Base-by-base conservation (phyloP, 23 red algal species). In the Agarophyton chilense region DNA sequence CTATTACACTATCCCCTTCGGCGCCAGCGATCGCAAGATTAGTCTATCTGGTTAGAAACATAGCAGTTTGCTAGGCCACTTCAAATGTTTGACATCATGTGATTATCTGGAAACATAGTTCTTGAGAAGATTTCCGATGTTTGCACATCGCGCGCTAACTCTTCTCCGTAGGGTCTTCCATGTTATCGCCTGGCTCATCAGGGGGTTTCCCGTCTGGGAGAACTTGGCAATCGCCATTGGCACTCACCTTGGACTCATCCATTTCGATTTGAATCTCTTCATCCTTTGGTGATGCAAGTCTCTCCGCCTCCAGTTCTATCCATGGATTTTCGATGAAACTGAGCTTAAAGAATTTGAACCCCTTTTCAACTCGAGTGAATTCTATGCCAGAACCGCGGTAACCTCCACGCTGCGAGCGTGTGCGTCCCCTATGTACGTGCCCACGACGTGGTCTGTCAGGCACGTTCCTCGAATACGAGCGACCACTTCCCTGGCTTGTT, bases 251-350 rank as follows among this genome's bases (percentile, higher is more conserved):
- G 26, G 42, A 43, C 4, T 53, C 62, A 50, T 54, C 43, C 33
- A 66, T 60, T 38, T 86, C 43, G 2, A 53, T 40, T 12, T 68
- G n/a, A 18, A 84, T 67, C 82, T 49, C 60, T 54, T 86, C 82
- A 28, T 71, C 64, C 17, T 55, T 24, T 31, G 26, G 41, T 39
- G 64, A 38, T 21, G 61, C 64, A 10, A 47, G 62, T 24, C 41
- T 50, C 24, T 62, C 47, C 38, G 32, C 14, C 45, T 82, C 77
- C 4, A 91, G 45, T 18, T 67, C 88, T 17, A 47, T 24, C 88
- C 88, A 91, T 82, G 88, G 88, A 46, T 91, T 57, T 26, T 91
- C 88, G 29, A 91, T 31, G 47, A 91, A 91, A 43, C 55, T 77
- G 4, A 67, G 40, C 75, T 91, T 91, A 42, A 91, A 91, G 44